Base-by-base conservation (phyloP, 805 yeast species). In the Candida jianshihensis region DNA sequence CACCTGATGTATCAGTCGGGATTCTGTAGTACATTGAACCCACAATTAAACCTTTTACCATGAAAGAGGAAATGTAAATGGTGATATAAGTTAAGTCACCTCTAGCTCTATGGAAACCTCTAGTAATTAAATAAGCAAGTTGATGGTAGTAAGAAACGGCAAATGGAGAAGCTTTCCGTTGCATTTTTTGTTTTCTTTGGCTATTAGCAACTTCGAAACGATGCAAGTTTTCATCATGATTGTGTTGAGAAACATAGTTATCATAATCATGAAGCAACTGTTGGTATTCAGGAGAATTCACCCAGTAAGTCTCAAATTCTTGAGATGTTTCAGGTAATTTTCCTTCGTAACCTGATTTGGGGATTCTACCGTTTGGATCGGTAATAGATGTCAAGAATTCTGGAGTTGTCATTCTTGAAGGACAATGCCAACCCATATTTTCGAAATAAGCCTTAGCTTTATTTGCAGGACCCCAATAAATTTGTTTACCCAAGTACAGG, bases 11-110 rank as follows among this genome's bases (percentile, higher is more conserved):
- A 19, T 53, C 53, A 20, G 39, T 34, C 42, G 53, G 56, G 43
- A 74, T 49, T 45, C 76, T 73, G 57, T 72, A 77, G 47, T 75
- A 78, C 45, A 78, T 66, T 2, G 84, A 77, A 22, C 78, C 65
- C 30, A 73, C 54, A 26, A 78, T 57, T 38, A 78, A 58, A 21
- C 77, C 75, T 76, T 77, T 75, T 10, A 64, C 47, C 11, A 68
- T 54, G 44, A 76, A 70, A 34, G 74, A 66, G 30, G 18, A 67
- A 53, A 28, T 64, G 54, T 41, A 64, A 61, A 19, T 71, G 13
- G 19, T 70, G 56, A 35, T 75, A 57, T 17, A 76, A 56, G 26
- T 75, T 63, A 46, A 19, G 52, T 75, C 73, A 40, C 75, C 75
- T 43, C 56, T 61, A 16, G 63, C 58, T 60, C 81, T 68, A 59